Percentiles rank a stretch among this genome's conserved stretches.
phyloP scores from a whole-genome alignment of 1,139 yeast genomes.

The Yamadazyma blattariae region DNA sequence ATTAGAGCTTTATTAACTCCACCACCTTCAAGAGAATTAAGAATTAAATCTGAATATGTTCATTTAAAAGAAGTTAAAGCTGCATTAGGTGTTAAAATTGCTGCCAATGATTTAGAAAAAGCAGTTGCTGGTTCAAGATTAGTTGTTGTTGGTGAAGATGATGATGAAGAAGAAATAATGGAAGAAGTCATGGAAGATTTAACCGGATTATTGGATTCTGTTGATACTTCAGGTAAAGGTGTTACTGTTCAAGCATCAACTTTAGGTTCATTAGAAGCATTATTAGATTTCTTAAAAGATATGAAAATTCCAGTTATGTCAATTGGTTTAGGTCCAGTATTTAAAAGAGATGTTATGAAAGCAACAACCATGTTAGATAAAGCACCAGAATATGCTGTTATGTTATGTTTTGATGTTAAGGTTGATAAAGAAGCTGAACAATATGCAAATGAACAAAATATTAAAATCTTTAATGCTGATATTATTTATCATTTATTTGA shows the following conservation, averaged over 20 bases:
- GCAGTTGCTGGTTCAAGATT: conserved; percentile 99
- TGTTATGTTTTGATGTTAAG: conserved; percentile 97
- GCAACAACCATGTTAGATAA: conserved; percentile 95
- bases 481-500: conserved; percentile 96
- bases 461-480: conserved; percentile 92
- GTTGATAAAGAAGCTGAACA: conserved; percentile 98
- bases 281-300: conserved; percentile 92
- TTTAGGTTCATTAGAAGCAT: conserved; percentile 95
- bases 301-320: conserved; percentile 99
- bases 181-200: conserved; percentile 99
- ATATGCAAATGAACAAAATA: conserved; percentile 89
- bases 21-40: conserved; percentile 93
- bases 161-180: conserved; percentile 95
- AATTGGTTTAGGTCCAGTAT: conserved; percentile 96
- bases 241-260: conserved; percentile 99
- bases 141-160: conserved; percentile 93
- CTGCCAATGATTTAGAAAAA: conserved; percentile 95
- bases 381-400: conserved; percentile 92
- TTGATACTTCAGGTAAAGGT: conserved; percentile 92
- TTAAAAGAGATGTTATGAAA: conserved; percentile 96
- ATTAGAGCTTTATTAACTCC: conserved; percentile 96
- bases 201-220: conserved; percentile 91
- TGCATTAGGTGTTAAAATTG: conserved; percentile 97
- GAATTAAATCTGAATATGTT: conserved; percentile 90
- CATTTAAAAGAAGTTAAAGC: conserved; percentile 98